Evolutionary conservation across 495 filamentous ascomycete species (phyloP).

Genomic region (Aspergillus ostianus): DNA sequence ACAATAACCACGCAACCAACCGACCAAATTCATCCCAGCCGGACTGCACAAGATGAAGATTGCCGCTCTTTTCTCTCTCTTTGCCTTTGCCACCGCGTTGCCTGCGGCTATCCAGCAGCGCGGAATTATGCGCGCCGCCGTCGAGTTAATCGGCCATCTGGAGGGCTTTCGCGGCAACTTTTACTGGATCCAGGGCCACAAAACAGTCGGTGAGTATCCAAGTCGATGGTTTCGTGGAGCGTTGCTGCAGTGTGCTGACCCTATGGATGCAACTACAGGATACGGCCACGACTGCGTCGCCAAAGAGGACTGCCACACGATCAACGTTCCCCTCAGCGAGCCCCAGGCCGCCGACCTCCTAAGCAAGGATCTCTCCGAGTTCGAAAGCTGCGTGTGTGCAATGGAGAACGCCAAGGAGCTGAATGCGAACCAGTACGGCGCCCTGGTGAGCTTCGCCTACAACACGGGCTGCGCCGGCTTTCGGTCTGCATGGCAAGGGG

Average conservation of each 20-base stretch:
- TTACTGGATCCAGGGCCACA: slow-evolving; percentile 15
- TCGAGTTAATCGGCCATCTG: slow-evolving; percentile 17
- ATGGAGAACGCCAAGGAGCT: slow-evolving; percentile 33
- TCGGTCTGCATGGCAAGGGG: slow-evolving; percentile 10
- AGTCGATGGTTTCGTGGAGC: background rate
- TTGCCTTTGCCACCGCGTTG: background rate
- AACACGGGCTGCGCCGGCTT: slow-evolving; percentile 50
- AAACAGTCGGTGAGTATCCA: slow-evolving; percentile 8
- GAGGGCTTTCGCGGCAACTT: slow-evolving; percentile 22
- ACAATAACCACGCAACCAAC: background rate
- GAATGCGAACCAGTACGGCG: slow-evolving; percentile 51
- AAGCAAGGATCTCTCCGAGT: slow-evolving; percentile 12
- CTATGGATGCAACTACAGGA: slow-evolving; percentile 3
- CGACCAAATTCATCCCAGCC: background rate
- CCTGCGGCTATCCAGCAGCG: slow-evolving; percentile 1
- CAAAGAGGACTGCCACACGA: slow-evolving; percentile 18
- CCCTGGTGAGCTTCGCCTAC: slow-evolving; percentile 48
- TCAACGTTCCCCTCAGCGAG: slow-evolving; percentile 19
- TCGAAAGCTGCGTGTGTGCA: slow-evolving; percentile 35
- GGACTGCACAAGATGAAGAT: slow-evolving; percentile 4
- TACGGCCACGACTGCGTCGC: slow-evolving; percentile 26
- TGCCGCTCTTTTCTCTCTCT: slow-evolving; percentile 3
- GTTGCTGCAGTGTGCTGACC: background rate
- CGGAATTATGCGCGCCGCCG: slow-evolving; percentile 6
- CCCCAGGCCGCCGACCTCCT: slow-evolving; percentile 18